These are phyloP conservation scores for Wickerhamomyces sp. DNA, from an alignment of 1,139 yeast species.

Conservation along the genomic window DNA sequence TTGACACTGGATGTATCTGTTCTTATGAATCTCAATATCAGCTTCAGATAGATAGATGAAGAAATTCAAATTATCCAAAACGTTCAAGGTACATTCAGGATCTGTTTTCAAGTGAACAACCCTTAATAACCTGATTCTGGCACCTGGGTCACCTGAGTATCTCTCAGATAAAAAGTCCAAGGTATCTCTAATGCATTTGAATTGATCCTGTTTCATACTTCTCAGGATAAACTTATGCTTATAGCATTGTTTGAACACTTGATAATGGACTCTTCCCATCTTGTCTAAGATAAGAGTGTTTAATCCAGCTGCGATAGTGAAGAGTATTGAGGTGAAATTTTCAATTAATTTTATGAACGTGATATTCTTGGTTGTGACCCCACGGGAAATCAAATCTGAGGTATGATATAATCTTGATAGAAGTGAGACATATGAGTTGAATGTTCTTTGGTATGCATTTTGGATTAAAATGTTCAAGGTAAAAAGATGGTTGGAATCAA, in stretches of 20 bases:
- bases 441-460: slow-evolving; percentile 15
- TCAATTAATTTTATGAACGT: background rate
- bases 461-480: background rate
- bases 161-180: slow-evolving; percentile 15
- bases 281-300: slow-evolving; percentile 16
- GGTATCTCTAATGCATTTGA: slow-evolving; percentile 21
- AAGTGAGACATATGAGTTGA: slow-evolving; percentile 11
- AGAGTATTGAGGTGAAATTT: slow-evolving; percentile 1
- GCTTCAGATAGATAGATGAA: slow-evolving; percentile 7
- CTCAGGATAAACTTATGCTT: slow-evolving; percentile 19
- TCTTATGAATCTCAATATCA: slow-evolving; percentile 7
- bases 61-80: slow-evolving; percentile 15
- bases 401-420: slow-evolving; percentile 18
- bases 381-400: slow-evolving; percentile 14
- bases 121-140: slow-evolving; percentile 12
- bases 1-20: slow-evolving; percentile 1
- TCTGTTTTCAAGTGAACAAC: slow-evolving; percentile 12
- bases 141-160: slow-evolving; percentile 14
- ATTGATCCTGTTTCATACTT: slow-evolving; percentile 19
- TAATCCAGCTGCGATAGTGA: slow-evolving; percentile 15
- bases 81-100: slow-evolving; percentile 11
- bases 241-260: slow-evolving; percentile 20
- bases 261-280: slow-evolving; percentile 18
- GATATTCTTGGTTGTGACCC: slow-evolving; percentile 5
- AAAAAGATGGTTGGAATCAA: slow-evolving; percentile 5